Conservation (phyloP, 768 basidiomycete genomes). For the Phaeotremella fagi region DNA sequence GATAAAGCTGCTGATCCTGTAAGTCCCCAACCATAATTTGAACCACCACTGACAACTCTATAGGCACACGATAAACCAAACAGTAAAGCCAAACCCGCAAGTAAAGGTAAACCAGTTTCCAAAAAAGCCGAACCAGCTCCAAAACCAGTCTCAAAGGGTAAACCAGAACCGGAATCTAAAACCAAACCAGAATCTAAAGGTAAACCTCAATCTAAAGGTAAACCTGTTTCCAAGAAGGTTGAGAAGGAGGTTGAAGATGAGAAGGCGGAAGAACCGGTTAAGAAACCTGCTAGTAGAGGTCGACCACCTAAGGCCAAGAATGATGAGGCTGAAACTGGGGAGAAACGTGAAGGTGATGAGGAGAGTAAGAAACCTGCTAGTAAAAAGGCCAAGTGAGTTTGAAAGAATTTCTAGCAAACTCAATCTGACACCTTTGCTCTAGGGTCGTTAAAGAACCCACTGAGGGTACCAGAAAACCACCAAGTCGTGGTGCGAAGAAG, state of each 20-base stretch:
- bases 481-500: conserved; percentile 29
- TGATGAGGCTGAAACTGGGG: conserved; percentile 11
- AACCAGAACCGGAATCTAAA: background rate
- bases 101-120: conserved; percentile 8
- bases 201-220: conserved; percentile 5
- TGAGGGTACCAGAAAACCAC: conserved; percentile 33
- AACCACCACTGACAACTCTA: background rate
- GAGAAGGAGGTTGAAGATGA: background rate
- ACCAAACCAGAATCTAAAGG: conserved; percentile 2
- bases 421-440: background rate
- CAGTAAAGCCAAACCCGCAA: conserved; percentile 6
- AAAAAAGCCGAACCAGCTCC: conserved; percentile 16
- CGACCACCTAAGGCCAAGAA: conserved; percentile 4
- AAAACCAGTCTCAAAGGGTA: background rate
- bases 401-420: background rate
- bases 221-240: conserved; percentile 3
- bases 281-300: conserved; percentile 8
- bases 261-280: background rate
- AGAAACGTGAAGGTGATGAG: conserved; percentile 5
- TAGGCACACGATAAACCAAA: conserved; percentile 19
- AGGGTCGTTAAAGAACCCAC: conserved; percentile 29
- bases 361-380: conserved; percentile 26
- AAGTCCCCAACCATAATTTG: background rate
- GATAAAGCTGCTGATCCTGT: background rate
- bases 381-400: conserved; percentile 43